A percentile compares a stretch with the other conserved stretches of the same genome.
phyloP scores from a whole-genome alignment of 2,329 filamentous ascomycete species.

The Nannizzia gypsea region DNA sequence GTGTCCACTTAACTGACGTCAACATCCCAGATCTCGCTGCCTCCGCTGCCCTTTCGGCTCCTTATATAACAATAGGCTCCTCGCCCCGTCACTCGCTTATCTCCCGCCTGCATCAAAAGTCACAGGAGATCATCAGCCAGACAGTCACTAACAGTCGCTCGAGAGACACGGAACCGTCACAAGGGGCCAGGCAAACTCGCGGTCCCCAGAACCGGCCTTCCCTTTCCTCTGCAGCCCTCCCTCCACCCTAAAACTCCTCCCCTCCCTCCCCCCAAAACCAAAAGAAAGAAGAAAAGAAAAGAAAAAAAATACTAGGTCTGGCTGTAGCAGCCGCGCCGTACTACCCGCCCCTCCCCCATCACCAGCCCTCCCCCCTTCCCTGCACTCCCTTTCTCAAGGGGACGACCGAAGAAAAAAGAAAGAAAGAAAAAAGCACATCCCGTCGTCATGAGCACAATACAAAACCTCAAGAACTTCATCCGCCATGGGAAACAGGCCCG shows the following conservation, averaged over 20 bases:
- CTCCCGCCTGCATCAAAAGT: background rate
- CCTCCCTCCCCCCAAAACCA: background rate
- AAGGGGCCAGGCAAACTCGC: background rate
- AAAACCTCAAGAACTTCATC: constrained; percentile 97
- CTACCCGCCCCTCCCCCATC: background rate
- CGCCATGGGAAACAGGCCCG: constrained; percentile 94
- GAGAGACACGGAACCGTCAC: background rate
- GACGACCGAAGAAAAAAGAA: background rate
- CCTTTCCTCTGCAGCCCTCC: too few species aligned
- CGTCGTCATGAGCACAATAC: constrained; percentile 56
- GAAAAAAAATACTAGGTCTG: background rate
- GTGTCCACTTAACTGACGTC: constrained; percentile 3
- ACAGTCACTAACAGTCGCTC: background rate
- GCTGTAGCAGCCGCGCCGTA: background rate
- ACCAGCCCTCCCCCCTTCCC: background rate
- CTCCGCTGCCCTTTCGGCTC: background rate
- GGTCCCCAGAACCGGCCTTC: background rate
- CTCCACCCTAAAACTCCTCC: background rate
- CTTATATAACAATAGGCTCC: background rate
- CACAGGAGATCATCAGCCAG: background rate
- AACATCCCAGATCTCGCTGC: background rate
- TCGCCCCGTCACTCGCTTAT: constrained; percentile 3
- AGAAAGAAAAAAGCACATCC: background rate
- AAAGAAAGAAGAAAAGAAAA: background rate
- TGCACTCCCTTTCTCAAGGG: background rate